These are phyloP conservation scores for Cylindrotheca fusiformis DNA, from an alignment of 108 stramenopile species.

Conservation along the genomic window DNA sequence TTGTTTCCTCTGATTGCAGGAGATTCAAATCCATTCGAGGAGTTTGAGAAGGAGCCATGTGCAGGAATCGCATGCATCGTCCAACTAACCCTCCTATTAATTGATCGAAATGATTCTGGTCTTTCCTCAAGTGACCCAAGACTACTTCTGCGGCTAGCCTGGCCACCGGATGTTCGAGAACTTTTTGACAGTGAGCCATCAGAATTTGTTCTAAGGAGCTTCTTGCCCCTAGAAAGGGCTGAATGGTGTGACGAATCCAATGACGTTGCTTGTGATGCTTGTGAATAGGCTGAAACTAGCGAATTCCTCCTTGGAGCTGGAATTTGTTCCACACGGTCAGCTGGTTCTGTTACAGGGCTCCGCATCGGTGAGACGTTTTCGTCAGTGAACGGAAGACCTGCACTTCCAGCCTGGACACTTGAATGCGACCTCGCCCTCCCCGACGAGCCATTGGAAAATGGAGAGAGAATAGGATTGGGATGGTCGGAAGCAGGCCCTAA, in stretches of 20 bases:
- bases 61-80: too few relatives aligned
- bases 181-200: not conserved
- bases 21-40: not conserved
- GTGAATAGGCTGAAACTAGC: not conserved
- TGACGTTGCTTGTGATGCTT: not conserved
- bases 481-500: not conserved
- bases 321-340: not conserved
- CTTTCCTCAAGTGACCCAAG: not conserved
- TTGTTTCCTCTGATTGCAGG: not conserved
- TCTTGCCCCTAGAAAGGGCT: not conserved
- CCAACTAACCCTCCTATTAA: not conserved
- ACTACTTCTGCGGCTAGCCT: not conserved
- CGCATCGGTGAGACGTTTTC: too few relatives aligned
- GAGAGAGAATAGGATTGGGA: not conserved
- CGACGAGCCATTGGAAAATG: not conserved
- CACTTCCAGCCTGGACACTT: not conserved
- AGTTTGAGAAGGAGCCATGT: not conserved
- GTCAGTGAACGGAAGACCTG: not conserved
- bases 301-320: not conserved
- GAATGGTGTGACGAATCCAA: not conserved
- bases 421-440: not conserved
- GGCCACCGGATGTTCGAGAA: not conserved
- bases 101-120: not conserved
- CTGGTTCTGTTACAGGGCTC: not conserved
- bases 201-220: not conserved